These are phyloP conservation scores for Pseudohyphozyma bogoriensis DNA, from an alignment of 768 basidiomycete genomes.

Conservation along the genomic window DNA sequence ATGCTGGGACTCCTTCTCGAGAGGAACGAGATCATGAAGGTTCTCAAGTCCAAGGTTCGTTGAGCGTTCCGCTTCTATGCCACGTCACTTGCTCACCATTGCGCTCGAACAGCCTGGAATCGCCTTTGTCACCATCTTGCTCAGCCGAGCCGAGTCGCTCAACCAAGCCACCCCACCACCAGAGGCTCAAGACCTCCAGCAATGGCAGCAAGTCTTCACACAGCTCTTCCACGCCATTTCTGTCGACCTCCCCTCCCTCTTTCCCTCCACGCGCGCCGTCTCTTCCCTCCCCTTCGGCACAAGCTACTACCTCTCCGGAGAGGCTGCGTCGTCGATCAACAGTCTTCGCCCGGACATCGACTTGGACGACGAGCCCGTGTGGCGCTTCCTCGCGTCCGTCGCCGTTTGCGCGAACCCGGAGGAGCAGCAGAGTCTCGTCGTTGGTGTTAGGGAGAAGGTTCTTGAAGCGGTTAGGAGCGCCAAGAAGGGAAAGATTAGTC, in stretches of 20 bases:
- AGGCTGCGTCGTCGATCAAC: conserved; percentile 32
- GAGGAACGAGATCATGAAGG: conserved; percentile 58
- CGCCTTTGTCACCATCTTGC: conserved; percentile 76
- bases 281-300: conserved; percentile 42
- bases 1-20: conserved; percentile 72
- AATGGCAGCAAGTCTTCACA: conserved; percentile 72
- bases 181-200: conserved; percentile 41
- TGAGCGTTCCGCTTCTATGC: background rate
- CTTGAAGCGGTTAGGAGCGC: conserved; percentile 60
- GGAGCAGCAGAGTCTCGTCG: conserved; percentile 81
- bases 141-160: conserved; percentile 86
- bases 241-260: conserved; percentile 65
- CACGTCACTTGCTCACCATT: background rate
- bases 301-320: conserved; percentile 36
- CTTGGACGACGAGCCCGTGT: conserved; percentile 64
- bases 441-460: conserved; percentile 79
- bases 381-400: conserved; percentile 83
- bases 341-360: conserved; percentile 54
- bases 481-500: conserved; percentile 50
- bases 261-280: conserved; percentile 70
- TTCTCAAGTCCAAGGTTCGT: conserved; percentile 71
- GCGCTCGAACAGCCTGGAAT: conserved; percentile 64
- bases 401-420: conserved; percentile 67
- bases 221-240: conserved; percentile 71
- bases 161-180: conserved; percentile 58